Percentiles rank a stretch among this genome's conserved stretches.
phyloP scores from a whole-genome alignment of 2,329 filamentous ascomycete genomes.

The Lizonia empirigonia region DNA sequence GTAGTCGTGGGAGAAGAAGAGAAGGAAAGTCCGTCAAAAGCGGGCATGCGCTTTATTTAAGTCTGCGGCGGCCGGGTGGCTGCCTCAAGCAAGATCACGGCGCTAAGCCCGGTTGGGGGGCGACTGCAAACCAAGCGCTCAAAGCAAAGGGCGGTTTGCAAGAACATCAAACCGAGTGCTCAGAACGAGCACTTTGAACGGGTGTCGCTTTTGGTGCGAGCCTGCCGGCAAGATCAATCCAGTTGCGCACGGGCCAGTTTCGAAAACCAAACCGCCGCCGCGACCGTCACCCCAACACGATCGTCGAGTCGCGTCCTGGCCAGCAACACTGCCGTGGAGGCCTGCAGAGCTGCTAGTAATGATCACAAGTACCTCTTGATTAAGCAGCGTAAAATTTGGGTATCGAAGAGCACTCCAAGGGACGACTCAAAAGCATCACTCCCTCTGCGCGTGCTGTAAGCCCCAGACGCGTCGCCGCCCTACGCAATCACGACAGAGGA shows the following conservation, averaged over 20 bases:
- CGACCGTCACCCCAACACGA: conserved; percentile 2
- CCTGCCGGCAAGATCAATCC: conserved; percentile 1
- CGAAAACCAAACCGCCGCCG: conserved; percentile 8
- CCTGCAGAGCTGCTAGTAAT: not conserved
- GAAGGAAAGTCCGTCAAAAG: conserved; percentile 18
- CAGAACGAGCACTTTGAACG: conserved; percentile 28
- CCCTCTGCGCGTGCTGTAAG: not conserved
- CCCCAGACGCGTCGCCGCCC: conserved; percentile 1
- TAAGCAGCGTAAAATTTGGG: no score
- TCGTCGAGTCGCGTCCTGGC: not conserved
- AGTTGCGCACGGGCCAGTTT: conserved; percentile 4
- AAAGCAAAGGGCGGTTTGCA: conserved; percentile 21
- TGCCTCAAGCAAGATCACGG: conserved; percentile 30
- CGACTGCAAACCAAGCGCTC: conserved; percentile 22
- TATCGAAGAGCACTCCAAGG: no score
- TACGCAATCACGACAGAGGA: not conserved
- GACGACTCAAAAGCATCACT: no score
- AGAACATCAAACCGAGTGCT: conserved; percentile 25
- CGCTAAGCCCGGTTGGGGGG: conserved; percentile 32
- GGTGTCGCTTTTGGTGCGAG: conserved; percentile 6
- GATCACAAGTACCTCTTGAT: no score
- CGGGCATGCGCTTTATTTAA: conserved; percentile 31
- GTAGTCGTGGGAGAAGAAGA: conserved; percentile 24
- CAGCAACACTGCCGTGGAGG: not conserved
- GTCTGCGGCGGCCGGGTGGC: conserved; percentile 26